Conservation (phyloP, 805 yeast genomes). For the Candida oleophila region DNA sequence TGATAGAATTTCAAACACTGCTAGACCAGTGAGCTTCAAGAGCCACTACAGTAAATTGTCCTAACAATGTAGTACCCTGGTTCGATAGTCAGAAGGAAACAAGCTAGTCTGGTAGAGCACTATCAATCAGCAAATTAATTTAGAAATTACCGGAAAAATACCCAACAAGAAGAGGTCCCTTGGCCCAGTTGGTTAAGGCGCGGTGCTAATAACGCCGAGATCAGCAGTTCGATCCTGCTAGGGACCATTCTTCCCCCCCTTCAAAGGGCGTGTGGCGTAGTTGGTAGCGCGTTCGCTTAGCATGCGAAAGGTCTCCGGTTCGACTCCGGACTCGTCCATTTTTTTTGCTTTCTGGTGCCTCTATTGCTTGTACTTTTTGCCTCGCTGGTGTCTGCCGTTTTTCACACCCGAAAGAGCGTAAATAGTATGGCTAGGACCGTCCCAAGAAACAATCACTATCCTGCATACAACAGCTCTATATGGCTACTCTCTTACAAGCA, state of each 20-base stretch:
- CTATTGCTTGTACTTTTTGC: background rate
- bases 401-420: background rate
- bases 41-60: too few relatives aligned
- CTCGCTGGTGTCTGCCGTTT: background rate
- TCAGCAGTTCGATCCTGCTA: slow-evolving; percentile 89
- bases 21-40: too few relatives aligned
- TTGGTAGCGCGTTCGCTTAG: slow-evolving; percentile 48
- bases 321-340: slow-evolving; percentile 29
- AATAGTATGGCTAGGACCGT: too few relatives aligned
- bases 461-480: too few relatives aligned
- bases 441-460: too few relatives aligned
- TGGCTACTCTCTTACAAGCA: too few relatives aligned
- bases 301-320: slow-evolving; percentile 42
- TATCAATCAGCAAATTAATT: background rate
- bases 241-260: slow-evolving; percentile 52
- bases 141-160: slow-evolving; percentile 7
- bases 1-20: too few relatives aligned
- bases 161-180: slow-evolving; percentile 34
- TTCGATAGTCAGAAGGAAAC: too few relatives aligned
- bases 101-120: too few relatives aligned
- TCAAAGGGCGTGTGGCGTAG: slow-evolving; percentile 46
- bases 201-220: slow-evolving; percentile 58
- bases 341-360: slow-evolving; percentile 7
- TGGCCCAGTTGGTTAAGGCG: slow-evolving; percentile 57
- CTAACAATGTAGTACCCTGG: too few relatives aligned